phyloP scores from a whole-genome alignment of 2,329 filamentous ascomycete genomes.

The Teratosphaeria gauchensis region DNA sequence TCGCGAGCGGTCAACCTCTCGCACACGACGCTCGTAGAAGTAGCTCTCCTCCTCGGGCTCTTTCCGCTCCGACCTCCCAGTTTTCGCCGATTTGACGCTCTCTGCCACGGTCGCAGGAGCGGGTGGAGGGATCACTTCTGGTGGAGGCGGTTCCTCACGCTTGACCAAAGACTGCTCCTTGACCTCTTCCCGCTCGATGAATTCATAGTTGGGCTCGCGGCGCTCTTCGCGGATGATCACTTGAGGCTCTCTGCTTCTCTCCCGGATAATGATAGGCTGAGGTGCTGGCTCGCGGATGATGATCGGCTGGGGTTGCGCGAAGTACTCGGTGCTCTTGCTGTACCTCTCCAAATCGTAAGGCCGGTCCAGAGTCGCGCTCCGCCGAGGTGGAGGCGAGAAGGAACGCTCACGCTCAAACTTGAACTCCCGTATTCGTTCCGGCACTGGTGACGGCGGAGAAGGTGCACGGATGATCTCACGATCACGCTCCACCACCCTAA shows the following conservation, averaged over 20 bases:
- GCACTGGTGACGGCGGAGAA: slow-evolving; percentile 32
- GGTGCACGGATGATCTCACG: slow-evolving; percentile 21
- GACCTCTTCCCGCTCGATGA: slow-evolving; percentile 48
- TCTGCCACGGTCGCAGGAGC: background rate
- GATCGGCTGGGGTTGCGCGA: slow-evolving; percentile 36
- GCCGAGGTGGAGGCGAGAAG: slow-evolving; percentile 31
- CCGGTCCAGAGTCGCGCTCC: slow-evolving; percentile 19
- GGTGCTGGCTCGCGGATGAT: slow-evolving; percentile 43
- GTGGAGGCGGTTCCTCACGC: slow-evolving; percentile 29
- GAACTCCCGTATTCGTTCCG: slow-evolving; percentile 40
- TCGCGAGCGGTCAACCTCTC: slow-evolving; percentile 44
- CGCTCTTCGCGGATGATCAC: slow-evolving; percentile 43
- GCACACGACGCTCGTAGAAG: slow-evolving; percentile 49
- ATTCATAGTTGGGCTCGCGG: slow-evolving; percentile 49
- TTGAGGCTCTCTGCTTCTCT: slow-evolving; percentile 37
- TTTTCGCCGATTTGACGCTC: slow-evolving; percentile 15
- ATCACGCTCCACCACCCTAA: slow-evolving; percentile 29
- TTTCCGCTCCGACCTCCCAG: background rate
- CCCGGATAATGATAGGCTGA: slow-evolving; percentile 46
- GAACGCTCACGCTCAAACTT: slow-evolving; percentile 44
- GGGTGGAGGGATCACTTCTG: slow-evolving; percentile 7
- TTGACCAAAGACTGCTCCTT: slow-evolving; percentile 35
- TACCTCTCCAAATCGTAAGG: slow-evolving; percentile 42
- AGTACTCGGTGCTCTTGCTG: slow-evolving; percentile 45
- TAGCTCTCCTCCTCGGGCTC: slow-evolving; percentile 44